A percentile compares a stretch with the other conserved stretches of the same genome.
These are phyloP conservation scores for Lentinula guzmanii DNA, from an alignment of 768 basidiomycete genomes.

Conservation along the genomic window DNA sequence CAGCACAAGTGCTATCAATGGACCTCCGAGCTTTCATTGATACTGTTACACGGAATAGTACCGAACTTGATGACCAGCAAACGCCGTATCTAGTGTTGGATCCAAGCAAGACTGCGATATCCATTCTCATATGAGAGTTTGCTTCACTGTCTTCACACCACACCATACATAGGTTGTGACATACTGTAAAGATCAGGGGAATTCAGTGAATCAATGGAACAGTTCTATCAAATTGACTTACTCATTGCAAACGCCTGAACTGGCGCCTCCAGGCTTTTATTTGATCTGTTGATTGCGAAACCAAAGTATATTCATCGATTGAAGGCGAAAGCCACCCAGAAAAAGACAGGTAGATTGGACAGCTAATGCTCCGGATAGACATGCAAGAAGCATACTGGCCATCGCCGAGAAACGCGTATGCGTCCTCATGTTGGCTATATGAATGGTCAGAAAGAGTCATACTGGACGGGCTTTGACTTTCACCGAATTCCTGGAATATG, in stretches of 20 bases:
- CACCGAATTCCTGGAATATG: not conserved
- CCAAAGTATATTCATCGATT: too few relatives aligned
- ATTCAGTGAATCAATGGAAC: too few relatives aligned
- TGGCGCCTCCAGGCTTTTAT: not conserved
- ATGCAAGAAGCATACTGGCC: too few relatives aligned
- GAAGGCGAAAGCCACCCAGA: too few relatives aligned
- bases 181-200: not conserved
- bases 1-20: slow-evolving; percentile 18
- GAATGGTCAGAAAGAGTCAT: not conserved
- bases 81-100: slow-evolving; percentile 23
- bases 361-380: not conserved
- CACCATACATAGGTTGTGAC: too few relatives aligned
- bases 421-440: not conserved
- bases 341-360: not conserved
- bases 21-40: slow-evolving; percentile 15
- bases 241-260: not conserved
- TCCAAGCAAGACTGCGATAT: slow-evolving; percentile 18
- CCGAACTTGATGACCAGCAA: slow-evolving; percentile 22
- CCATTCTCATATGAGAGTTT: slow-evolving; percentile 18
- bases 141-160: too few relatives aligned
- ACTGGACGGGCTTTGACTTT: not conserved
- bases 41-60: slow-evolving; percentile 12
- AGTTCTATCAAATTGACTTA: too few relatives aligned
- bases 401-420: too few relatives aligned
- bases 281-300: too few relatives aligned